phyloP scores from a whole-genome alignment of 129 eudicot species.

The Artemisia annua region DNA sequence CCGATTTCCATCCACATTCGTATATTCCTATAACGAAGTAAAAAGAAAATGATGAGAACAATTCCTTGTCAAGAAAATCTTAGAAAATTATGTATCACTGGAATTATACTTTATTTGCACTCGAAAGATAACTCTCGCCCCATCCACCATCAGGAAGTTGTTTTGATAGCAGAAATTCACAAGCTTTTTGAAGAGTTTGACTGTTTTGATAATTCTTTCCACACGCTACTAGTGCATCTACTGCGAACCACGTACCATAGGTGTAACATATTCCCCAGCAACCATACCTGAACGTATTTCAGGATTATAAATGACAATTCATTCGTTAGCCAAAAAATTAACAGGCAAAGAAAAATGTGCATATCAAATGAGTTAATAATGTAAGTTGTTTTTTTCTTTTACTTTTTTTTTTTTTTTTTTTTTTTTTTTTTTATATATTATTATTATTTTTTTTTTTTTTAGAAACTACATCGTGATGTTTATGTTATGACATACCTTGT shows the following conservation, averaged over 20 bases:
- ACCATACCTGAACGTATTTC: constrained; percentile 52
- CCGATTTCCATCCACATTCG: constrained; percentile 45
- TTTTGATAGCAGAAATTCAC: constrained; percentile 54
- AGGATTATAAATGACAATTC: not conserved
- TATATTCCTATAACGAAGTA: constrained; percentile 22
- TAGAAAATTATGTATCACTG: not conserved
- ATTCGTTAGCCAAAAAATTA: not conserved
- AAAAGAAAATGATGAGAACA: constrained; percentile 1
- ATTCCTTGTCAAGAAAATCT: not conserved
- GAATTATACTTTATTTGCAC: constrained; percentile 48
- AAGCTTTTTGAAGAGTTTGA: constrained; percentile 47
- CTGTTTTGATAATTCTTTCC: constrained; percentile 48
- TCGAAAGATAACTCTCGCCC: constrained; percentile 83
- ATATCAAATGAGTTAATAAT: too few species aligned
- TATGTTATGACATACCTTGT: not conserved
- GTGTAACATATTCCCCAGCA: constrained; percentile 77
- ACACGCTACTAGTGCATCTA: constrained; percentile 51
- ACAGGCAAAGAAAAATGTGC: not conserved
- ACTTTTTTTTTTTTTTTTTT: too few species aligned
- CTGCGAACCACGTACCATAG: constrained; percentile 76
- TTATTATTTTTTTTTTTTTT: too few species aligned
- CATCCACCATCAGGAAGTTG: constrained; percentile 77
- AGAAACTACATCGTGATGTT: not conserved
- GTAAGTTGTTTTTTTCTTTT: too few species aligned
- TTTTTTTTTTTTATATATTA: too few species aligned